These are phyloP conservation scores for Hansenula lynferdii DNA, from an alignment of 1,139 yeast genomes.

Conservation along the genomic window DNA sequence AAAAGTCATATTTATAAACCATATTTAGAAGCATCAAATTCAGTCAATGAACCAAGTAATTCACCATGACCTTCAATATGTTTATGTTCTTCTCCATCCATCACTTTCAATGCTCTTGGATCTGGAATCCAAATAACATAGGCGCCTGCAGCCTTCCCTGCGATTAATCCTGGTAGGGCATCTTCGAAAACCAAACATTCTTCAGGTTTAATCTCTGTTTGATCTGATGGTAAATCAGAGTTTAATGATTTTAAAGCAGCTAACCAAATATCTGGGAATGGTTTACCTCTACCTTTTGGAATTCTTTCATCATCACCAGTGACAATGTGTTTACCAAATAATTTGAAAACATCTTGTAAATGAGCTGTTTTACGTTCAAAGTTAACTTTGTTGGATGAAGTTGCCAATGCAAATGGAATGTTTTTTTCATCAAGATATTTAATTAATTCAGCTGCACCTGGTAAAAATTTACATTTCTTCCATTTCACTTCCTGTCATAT, in stretches of 20 bases:
- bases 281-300: slow-evolving; percentile 85
- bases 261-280: slow-evolving; percentile 89
- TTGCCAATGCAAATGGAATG: slow-evolving; percentile 89
- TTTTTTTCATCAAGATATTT: slow-evolving; percentile 40
- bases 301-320: slow-evolving; percentile 87
- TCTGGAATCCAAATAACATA: slow-evolving; percentile 93
- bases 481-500: slow-evolving; percentile 49
- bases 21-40: slow-evolving; percentile 51
- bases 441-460: slow-evolving; percentile 78
- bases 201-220: slow-evolving; percentile 51
- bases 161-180: slow-evolving; percentile 82
- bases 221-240: slow-evolving; percentile 13
- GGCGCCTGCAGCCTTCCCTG: slow-evolving; percentile 81
- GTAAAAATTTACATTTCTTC: slow-evolving; percentile 62
- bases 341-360: slow-evolving; percentile 51
- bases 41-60: slow-evolving; percentile 44
- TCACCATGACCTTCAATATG: slow-evolving; percentile 55
- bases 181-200: slow-evolving; percentile 93
- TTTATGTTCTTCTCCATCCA: slow-evolving; percentile 35
- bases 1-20: slow-evolving; percentile 23
- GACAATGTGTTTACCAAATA: slow-evolving; percentile 65
- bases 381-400: slow-evolving; percentile 66
- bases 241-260: slow-evolving; percentile 73
- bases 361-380: slow-evolving; percentile 67
- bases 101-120: slow-evolving; percentile 51